phyloP scores from a whole-genome alignment of 352 stramenopile species.

The Globisporangium camurandrum region DNA sequence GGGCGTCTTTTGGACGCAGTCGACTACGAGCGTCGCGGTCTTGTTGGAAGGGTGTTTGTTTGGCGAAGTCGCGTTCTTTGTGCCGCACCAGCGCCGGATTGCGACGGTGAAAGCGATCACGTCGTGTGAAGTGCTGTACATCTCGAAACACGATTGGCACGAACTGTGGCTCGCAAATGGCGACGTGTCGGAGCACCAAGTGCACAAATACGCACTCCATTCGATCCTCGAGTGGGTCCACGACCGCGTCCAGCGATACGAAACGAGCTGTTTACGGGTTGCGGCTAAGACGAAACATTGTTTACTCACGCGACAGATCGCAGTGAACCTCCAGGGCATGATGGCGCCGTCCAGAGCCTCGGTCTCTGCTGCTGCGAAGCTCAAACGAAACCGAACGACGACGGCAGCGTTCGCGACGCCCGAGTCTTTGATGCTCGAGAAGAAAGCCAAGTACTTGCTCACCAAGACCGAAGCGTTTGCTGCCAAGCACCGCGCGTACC shows the following conservation, averaged over 20 bases:
- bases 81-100: constrained; percentile 44
- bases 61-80: constrained; percentile 63
- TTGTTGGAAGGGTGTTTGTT: constrained; percentile 60
- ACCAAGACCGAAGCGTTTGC: constrained; percentile 32
- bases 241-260: constrained; percentile 29
- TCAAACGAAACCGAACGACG: constrained; percentile 3
- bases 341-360: constrained; percentile 8
- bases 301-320: constrained; percentile 21
- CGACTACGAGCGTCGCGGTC: constrained; percentile 41
- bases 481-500: constrained; percentile 20
- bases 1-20: constrained; percentile 45
- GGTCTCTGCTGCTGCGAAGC: neutral
- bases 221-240: constrained; percentile 58
- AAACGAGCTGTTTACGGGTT: constrained; percentile 23
- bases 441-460: constrained; percentile 56
- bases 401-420: constrained; percentile 28
- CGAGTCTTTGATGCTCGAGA: constrained; percentile 41
- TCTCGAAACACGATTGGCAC: constrained; percentile 54
- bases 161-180: constrained; percentile 38
- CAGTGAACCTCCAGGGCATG: constrained; percentile 20
- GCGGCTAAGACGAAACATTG: constrained; percentile 35
- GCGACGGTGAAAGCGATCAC: constrained; percentile 53
- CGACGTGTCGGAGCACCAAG: constrained; percentile 29
- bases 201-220: constrained; percentile 45
- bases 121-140: constrained; percentile 54